Conservation (phyloP, 164 flowering plant genomes). For the Macadamia tetraphylla region DNA sequence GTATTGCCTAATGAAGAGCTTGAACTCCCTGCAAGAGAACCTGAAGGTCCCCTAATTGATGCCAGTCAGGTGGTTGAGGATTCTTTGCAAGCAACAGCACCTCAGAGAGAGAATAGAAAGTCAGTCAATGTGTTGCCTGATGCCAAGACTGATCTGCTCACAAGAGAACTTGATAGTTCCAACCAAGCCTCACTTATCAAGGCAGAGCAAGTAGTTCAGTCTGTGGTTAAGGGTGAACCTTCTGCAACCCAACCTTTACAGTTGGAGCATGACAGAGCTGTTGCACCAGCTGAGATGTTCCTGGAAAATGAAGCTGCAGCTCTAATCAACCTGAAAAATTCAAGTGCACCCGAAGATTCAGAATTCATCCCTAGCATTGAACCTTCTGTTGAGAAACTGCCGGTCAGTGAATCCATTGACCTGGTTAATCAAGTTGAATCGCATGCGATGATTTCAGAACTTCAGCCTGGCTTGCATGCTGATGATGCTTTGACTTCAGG, state of each 20-base stretch:
- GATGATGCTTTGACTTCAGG: neutral
- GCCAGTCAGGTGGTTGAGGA: too few relatives aligned
- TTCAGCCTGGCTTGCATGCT: neutral
- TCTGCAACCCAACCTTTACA: neutral
- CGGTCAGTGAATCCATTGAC: neutral
- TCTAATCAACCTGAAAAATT: neutral
- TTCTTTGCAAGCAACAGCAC: too few relatives aligned
- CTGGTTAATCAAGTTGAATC: neutral
- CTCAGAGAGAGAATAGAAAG: too few relatives aligned
- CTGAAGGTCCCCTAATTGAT: too few relatives aligned
- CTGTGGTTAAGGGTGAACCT: neutral
- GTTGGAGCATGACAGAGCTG: neutral
- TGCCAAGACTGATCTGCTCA: too few relatives aligned
- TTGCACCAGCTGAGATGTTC: neutral
- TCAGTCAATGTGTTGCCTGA: too few relatives aligned
- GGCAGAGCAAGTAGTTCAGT: conserved; percentile 9
- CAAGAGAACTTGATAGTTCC: neutral
- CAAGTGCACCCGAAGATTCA: neutral
- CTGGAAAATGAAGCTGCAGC: neutral
- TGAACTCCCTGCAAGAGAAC: neutral
- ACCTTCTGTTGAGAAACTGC: neutral
- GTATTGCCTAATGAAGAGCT: too few relatives aligned
- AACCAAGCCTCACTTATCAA: conserved; percentile 1
- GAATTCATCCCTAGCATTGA: neutral
- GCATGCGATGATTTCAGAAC: neutral